Base-by-base conservation (phyloP, 1,284 basidiomycete species). In the Polyporus tsugae region DNA sequence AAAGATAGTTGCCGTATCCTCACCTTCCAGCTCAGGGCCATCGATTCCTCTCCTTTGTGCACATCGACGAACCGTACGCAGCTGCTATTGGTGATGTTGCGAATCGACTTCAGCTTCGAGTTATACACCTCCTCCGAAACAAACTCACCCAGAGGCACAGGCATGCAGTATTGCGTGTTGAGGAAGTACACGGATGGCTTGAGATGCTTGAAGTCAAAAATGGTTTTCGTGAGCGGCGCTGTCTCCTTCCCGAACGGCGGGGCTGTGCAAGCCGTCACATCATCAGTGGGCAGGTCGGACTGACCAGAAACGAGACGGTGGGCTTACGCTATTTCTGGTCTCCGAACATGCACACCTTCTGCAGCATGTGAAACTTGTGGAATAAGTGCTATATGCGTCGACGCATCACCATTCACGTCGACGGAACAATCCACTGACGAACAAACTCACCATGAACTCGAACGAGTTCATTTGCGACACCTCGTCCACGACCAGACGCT, bases 191-290 rank as follows among this genome's bases (percentile, higher is more conserved):
- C 74, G 0, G 72, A 70, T 4, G 67, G 63, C 36, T 77, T 70
- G 13, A 86, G 75, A 71, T 86, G 83, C 39, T 76, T 61, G 9
- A 86, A 64, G 44, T 86, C 84, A 69, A 86, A 87, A 2, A 87
- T 81, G 17, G 83, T 84, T 62, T 79, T 73, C 35, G 86, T 74
- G 17, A 75, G 75, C 1, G 76, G 75, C 0, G 82, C 75, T 2
- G 78, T 74, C 5, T 85, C 83, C 60, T 81, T 75, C 0, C 85
- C 85, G 29, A 79, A 85, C 0, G 86, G 86, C 15, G 86, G 82
- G 6, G 87, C 86, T 87, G 11, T 5, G 3, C 4, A 49, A 65
- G 17, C 13, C 29, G 15, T 13, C 22, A n/a, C 2, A 4, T 6
- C 4, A 7, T 39, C 38, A 36, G 41, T 5, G 17, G 1, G 55